These are phyloP conservation scores for Phytopythium cucurbitacearum DNA, from an alignment of 352 stramenopile species.

Conservation along the genomic window DNA sequence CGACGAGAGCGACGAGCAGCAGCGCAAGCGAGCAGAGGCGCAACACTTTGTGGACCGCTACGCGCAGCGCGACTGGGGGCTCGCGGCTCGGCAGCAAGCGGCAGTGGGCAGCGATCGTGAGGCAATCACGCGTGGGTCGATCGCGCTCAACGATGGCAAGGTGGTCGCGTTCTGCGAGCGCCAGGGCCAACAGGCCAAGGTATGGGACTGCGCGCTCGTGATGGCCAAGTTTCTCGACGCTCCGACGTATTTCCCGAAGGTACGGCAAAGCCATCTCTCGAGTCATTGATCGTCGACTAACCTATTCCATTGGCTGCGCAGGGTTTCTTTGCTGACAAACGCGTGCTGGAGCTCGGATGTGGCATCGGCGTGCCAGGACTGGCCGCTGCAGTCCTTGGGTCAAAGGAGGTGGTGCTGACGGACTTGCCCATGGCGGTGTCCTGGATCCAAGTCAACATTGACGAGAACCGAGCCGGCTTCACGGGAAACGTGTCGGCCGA, in stretches of 20 bases:
- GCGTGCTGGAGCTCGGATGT: conserved; percentile 52
- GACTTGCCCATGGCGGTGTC: conserved; percentile 39
- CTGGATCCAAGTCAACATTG: conserved; percentile 52
- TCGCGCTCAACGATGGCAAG: conserved; percentile 19
- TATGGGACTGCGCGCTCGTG: conserved; percentile 57
- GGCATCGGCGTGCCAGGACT: conserved; percentile 50
- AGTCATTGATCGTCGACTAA: not conserved
- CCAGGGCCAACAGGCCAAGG: conserved; percentile 51
- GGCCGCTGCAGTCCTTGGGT: conserved; percentile 31
- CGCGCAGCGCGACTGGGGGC: conserved; percentile 30
- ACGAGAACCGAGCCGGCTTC: conserved; percentile 29
- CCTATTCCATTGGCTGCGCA: not conserved
- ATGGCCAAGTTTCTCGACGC: conserved; percentile 45
- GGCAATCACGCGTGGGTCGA: conserved; percentile 17
- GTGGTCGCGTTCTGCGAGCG: conserved; percentile 40
- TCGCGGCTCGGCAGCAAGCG: conserved; percentile 26
- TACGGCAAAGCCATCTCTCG: conserved; percentile 1
- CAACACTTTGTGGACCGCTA: conserved; percentile 30
- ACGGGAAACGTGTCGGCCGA: conserved; percentile 12
- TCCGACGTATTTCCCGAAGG: conserved; percentile 23
- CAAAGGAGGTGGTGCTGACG: conserved; percentile 39
- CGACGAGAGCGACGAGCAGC: conserved; percentile 26
- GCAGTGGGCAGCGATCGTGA: conserved; percentile 22
- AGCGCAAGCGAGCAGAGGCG: conserved; percentile 29
- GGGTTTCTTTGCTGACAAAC: conserved; percentile 42